Base-by-base conservation (phyloP, 441 rosid genomes). In the Eutrema salsugineum region DNA sequence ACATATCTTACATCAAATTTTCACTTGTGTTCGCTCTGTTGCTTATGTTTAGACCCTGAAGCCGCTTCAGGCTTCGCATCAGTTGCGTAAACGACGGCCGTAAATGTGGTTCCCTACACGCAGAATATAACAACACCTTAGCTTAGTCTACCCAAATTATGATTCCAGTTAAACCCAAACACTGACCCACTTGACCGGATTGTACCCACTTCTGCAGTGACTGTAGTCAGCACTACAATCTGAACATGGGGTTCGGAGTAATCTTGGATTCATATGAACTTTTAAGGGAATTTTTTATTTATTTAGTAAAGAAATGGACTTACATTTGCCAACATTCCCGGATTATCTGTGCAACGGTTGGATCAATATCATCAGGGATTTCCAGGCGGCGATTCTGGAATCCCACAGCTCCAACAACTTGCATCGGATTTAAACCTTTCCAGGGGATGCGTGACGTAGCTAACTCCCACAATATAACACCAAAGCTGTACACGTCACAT, bases 341-440 rank as follows among this genome's bases (percentile, higher is more conserved):
- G 53, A 96, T 91, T 71, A 93, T 91, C 77, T 88, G 88, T 15
- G 97, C 90, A 70, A 88, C 81, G 1, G 85, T 71, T 22, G 91
- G 93, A 84, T 96, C 86, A 6, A 88, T 75, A 53, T 88, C 82
- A 51, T 78, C 83, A 12, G 99, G 91, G 73, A 96, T 93, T 73
- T 91, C 97, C 7, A 93, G 97, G 15, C 86, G 98, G 49, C 93
- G 83, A 71, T 93, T 85, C 72, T 96, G 97, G 83, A 96, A 96
- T 55, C 99, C 99, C 36, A 96, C 98, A 57, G 99, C 99, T 72
- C 98, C 99, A 68, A 96, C 99, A 40, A 96, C 99, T 77, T 96
- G 99, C 97, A 93, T 93, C 8, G 99, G 97, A 63, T 96, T 96
- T 86, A 96, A 81, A 49, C 98, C 98, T 81, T 84, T 87, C 99